A percentile compares a stretch with the other conserved stretches of the same genome.
phyloP scores from a whole-genome alignment of 2,329 filamentous ascomycete genomes.

The Talaromyces sp. region DNA sequence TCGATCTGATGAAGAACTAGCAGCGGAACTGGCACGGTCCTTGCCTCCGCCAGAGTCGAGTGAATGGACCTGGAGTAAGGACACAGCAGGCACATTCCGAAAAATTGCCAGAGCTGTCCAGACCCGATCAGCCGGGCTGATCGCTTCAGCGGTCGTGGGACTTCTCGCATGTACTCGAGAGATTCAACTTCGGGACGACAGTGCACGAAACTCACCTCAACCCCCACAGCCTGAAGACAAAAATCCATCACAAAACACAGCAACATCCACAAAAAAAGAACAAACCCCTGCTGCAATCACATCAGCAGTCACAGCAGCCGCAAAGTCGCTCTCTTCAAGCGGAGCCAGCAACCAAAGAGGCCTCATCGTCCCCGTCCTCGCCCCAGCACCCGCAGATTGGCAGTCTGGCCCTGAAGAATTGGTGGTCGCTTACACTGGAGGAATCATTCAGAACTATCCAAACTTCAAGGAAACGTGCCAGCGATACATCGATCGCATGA shows the following conservation, averaged over 20 bases:
- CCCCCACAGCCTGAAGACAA: constrained; percentile 28
- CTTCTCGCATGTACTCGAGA: constrained; percentile 68
- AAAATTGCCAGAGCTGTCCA: constrained; percentile 69
- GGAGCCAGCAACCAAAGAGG: constrained; percentile 17
- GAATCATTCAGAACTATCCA: constrained; percentile 76
- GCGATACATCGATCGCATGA: constrained; percentile 59
- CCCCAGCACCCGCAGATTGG: constrained; percentile 37
- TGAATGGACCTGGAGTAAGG: constrained; percentile 61
- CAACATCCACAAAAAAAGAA: constrained; percentile 14
- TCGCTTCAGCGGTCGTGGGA: constrained; percentile 69
- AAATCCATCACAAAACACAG: constrained; percentile 8
- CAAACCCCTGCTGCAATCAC: constrained; percentile 15
- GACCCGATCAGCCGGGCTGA: constrained; percentile 67
- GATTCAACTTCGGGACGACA: constrained; percentile 48
- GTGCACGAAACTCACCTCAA: constrained; percentile 35
- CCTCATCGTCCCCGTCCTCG: constrained; percentile 38
- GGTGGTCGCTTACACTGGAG: constrained; percentile 75
- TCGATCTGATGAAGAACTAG: constrained; percentile 48
- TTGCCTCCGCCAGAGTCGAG: constrained; percentile 48
- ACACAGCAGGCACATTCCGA: constrained; percentile 59
- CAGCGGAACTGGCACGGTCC: constrained; percentile 50
- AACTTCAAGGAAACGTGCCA: constrained; percentile 70
- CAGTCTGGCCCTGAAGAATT: constrained; percentile 56
- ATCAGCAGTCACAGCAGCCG: background rate
- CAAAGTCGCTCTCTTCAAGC: constrained; percentile 8